Percentiles rank a stretch among this genome's conserved stretches.
These are phyloP conservation scores for Beauveria medogensis DNA, from an alignment of 2,329 filamentous ascomycete genomes.

Conservation along the genomic window DNA sequence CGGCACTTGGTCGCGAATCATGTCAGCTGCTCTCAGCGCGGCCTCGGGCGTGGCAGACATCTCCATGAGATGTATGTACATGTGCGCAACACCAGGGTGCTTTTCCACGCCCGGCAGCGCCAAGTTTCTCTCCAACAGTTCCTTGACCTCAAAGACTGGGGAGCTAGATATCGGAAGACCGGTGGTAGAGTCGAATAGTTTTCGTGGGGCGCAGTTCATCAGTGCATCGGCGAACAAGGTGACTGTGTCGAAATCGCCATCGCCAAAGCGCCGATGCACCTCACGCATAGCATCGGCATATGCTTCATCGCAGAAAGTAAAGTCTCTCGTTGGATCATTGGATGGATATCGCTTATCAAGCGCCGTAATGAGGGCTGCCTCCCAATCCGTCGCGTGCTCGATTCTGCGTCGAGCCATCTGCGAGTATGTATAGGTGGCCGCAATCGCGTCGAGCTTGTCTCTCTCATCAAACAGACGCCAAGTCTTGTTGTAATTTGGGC, in stretches of 20 bases:
- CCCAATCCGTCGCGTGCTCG: no score
- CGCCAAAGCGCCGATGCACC: conserved; percentile 42
- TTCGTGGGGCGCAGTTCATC: conserved; percentile 36
- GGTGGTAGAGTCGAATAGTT: conserved; percentile 30
- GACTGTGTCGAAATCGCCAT: conserved; percentile 25
- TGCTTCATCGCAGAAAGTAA: no score
- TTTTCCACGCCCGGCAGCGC: conserved; percentile 35
- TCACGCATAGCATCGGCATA: no score
- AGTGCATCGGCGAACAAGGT: conserved; percentile 30
- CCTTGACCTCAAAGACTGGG: no score
- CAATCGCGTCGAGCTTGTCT: no score
- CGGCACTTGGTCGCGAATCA: conserved; percentile 45
- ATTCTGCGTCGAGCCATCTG: no score
- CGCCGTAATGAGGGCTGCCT: no score
- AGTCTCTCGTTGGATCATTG: no score
- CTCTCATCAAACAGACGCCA: no score
- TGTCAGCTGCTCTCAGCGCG: conserved; percentile 51
- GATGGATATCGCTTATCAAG: no score
- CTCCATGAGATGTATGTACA: conserved; percentile 65
- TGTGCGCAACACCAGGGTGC: conserved; percentile 59
- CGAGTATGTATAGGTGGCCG: no score
- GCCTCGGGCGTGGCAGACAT: conserved; percentile 57
- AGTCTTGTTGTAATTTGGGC: no score
- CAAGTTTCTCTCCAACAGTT: conserved; percentile 30
- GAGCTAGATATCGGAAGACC: conserved; percentile 10